Base-by-base conservation (phyloP, 169 alveolate species). In the Eimeria tenella region DNA sequence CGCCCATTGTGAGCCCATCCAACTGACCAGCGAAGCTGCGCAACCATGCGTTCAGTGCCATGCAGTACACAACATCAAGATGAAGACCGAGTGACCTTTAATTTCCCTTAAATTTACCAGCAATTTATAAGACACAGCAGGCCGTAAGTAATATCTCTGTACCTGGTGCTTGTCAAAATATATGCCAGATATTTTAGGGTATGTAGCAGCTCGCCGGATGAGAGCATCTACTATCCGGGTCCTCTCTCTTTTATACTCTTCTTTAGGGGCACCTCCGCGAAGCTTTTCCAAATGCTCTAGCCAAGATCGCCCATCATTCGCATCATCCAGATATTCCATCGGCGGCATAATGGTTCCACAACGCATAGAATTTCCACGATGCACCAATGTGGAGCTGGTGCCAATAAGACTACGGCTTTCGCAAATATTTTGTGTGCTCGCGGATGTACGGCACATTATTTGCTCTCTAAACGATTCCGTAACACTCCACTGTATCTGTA, bases 1-100 rank as follows among this genome's bases (percentile, higher is more conserved):
- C 96, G 93, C 6, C 97, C 97, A 73, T 96, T 94, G 92, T 96
- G 96, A 62, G 94, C 95, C 97, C 97, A 96, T 11, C 95, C 95
- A 4, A 96, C 97, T 42, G 96, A 94, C 97, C 97, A 96, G n/a
- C 97, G 95, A 42, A 94, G 96, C 95, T 96, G 97, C 63, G 62
- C 19, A 62, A 25, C 50, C 31, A 71, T 21, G 53, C 56, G 58
- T 23, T 23, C 65, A 52, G 5, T 52, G 86, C 5, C 11, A 52
- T 11, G 21, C 63, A 50, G n/a, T 75, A 52, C 65, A 50, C 53
- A 52, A 6, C 17, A 52, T 11, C 86, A 6, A 7, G 3, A 68
- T 56, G 77, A 62, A 82, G 17, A 25, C 90, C 73, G 52, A 55
- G 53, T 62, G 71, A 62, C 23, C 71, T 1, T 15, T 1, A 15